Percentiles rank a stretch among this genome's conserved stretches.
phyloP scores from a whole-genome alignment of 768 basidiomycete genomes.

The Leccinum longicurvipes region DNA sequence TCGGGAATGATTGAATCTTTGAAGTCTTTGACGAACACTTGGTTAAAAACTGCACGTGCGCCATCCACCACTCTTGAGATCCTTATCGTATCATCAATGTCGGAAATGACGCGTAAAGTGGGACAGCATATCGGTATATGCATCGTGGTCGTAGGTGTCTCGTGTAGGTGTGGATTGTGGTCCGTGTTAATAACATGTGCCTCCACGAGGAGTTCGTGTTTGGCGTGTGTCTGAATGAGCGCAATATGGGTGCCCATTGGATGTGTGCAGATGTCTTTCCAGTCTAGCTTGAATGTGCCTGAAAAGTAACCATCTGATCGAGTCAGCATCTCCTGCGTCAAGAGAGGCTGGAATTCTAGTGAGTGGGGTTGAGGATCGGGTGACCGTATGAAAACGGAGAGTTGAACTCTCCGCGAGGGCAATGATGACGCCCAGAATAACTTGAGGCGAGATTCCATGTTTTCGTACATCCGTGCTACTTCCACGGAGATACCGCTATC shows the following conservation, averaged over 20 bases:
- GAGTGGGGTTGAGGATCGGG: conserved; percentile 21
- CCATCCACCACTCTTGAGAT: conserved; percentile 72
- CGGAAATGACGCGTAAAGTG: conserved; percentile 79
- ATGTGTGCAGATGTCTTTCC: conserved; percentile 66
- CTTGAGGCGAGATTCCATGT: conserved; percentile 71
- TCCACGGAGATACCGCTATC: conserved; percentile 24
- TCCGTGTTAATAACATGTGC: conserved; percentile 43
- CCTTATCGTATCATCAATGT: conserved; percentile 87
- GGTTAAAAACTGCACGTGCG: conserved; percentile 78
- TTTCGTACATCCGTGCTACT: conserved; percentile 60
- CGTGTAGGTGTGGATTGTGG: conserved; percentile 40
- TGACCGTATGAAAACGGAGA: conserved; percentile 53
- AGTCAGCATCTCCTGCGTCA: conserved; percentile 51
- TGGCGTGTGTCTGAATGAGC: conserved; percentile 42
- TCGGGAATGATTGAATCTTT: conserved; percentile 76
- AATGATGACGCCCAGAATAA: conserved; percentile 81
- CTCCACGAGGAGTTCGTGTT: conserved; percentile 52
- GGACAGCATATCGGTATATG: conserved; percentile 55
- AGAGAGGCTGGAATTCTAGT: conserved; percentile 44
- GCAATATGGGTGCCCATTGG: conserved; percentile 55
- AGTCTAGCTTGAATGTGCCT: conserved; percentile 55
- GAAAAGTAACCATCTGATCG: conserved; percentile 73
- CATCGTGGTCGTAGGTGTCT: conserved; percentile 24
- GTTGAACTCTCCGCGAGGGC: conserved; percentile 54
- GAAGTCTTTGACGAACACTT: conserved; percentile 87